Conservation (phyloP, 768 basidiomycete genomes). For the Podaxis rugospora region DNA sequence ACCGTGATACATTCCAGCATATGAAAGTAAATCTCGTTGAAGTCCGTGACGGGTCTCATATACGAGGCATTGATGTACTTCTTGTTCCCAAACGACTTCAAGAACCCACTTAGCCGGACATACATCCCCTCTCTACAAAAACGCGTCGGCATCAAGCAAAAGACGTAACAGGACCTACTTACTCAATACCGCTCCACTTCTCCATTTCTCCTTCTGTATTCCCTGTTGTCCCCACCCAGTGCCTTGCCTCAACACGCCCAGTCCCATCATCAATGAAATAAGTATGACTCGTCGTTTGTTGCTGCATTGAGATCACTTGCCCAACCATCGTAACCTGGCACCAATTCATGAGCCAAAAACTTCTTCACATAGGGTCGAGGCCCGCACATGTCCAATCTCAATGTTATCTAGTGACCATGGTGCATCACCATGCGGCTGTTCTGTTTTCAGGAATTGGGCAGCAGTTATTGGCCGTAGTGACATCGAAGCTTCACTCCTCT, state of each 20-base stretch:
- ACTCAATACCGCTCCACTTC: constrained; percentile 46
- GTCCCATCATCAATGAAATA: constrained; percentile 87
- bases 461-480: constrained; percentile 68
- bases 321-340: constrained; percentile 23
- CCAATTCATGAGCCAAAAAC: constrained; percentile 2
- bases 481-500: constrained; percentile 36
- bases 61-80: constrained; percentile 77
- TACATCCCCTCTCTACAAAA: constrained; percentile 63
- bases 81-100: constrained; percentile 81
- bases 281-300: constrained; percentile 75
- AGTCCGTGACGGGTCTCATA: constrained; percentile 64
- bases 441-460: constrained; percentile 68
- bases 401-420: constrained; percentile 82
- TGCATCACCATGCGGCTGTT: constrained; percentile 83
- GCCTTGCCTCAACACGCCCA: constrained; percentile 69
- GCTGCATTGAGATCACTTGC: constrained; percentile 62
- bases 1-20: constrained; percentile 70
- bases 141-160: neutral
- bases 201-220: constrained; percentile 50
- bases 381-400: constrained; percentile 72
- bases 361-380: neutral
- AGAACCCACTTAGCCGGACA: constrained; percentile 73
- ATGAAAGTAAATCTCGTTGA: constrained; percentile 81
- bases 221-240: constrained; percentile 66
- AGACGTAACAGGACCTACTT: constrained; percentile 10